Percentiles rank a stretch among this genome's conserved stretches.
Evolutionary conservation across 306 rosid species (phyloP).

Genomic region (Pterocarpus macrocarpus): DNA sequence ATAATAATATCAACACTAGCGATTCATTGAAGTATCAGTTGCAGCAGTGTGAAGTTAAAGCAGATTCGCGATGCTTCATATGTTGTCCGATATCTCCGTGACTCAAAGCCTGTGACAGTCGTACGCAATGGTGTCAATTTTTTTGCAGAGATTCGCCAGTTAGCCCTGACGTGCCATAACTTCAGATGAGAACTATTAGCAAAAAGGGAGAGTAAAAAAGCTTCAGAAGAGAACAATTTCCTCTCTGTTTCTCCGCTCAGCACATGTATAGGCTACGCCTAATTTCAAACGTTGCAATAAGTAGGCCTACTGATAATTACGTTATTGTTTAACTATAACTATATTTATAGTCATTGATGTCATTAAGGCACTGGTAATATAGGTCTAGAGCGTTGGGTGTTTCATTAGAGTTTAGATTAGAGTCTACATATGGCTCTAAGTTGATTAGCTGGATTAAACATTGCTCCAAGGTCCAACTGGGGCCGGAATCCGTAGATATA

Average conservation of each 20-base stretch:
- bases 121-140: neutral
- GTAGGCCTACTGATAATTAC: neutral
- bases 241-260: neutral
- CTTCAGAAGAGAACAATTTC: neutral
- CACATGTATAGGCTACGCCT: conserved; percentile 4
- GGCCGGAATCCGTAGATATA: neutral
- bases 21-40: neutral
- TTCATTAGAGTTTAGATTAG: conserved; percentile 12
- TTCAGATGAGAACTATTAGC: neutral
- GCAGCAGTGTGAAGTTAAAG: neutral
- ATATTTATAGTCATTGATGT: neutral
- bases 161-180: neutral
- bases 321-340: neutral
- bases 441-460: conserved; percentile 14
- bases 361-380: neutral
- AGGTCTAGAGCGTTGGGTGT: neutral
- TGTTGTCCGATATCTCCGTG: neutral
- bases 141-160: neutral
- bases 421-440: neutral
- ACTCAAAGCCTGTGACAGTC: neutral
- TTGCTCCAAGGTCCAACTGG: neutral
- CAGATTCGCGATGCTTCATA: conserved; percentile 18
- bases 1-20: neutral
- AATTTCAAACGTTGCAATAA: conserved; percentile 8
- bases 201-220: neutral